phyloP scores from a whole-genome alignment of 2,329 filamentous ascomycete species.

The Diaporthe amygdali region DNA sequence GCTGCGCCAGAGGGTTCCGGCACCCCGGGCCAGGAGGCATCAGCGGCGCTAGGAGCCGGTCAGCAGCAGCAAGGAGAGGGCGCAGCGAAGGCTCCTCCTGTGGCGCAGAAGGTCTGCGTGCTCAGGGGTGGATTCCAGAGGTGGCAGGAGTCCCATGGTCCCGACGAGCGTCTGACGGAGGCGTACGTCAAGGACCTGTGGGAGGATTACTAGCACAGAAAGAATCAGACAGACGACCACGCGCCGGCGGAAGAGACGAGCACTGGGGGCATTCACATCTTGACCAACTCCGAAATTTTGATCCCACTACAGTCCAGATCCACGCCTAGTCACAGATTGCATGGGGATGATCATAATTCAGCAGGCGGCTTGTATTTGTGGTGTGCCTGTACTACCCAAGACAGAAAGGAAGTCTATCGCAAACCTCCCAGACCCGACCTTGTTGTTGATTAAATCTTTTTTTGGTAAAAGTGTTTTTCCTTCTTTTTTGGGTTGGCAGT shows the following conservation, averaged over 20 bases:
- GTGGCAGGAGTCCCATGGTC: constrained; percentile 87
- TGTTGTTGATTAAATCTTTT: background rate
- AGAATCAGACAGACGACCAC: background rate
- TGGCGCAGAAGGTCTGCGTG: constrained; percentile 76
- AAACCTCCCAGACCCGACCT: background rate
- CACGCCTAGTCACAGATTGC: background rate
- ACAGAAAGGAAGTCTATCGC: constrained; percentile 1
- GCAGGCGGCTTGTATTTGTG: constrained; percentile 8
- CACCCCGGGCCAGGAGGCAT: constrained; percentile 17
- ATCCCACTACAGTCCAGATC: background rate
- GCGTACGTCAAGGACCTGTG: constrained; percentile 86
- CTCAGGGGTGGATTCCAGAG: constrained; percentile 83
- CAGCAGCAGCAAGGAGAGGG: constrained; percentile 26
- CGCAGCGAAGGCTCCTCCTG: constrained; percentile 26
- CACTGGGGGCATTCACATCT: background rate
- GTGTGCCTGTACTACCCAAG: background rate
- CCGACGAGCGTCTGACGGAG: constrained; percentile 82
- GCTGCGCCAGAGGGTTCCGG: constrained; percentile 24
- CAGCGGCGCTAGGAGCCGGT: constrained; percentile 37
- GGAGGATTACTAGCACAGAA: constrained; percentile 58
- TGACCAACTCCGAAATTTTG: background rate
- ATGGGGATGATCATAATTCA: constrained; percentile 15
- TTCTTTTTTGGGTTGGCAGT: background rate
- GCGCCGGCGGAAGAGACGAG: background rate
- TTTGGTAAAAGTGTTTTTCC: background rate